Evolutionary conservation across 2,329 filamentous ascomycete genomes (phyloP), one percentile per base, ranked within the genome.

Genomic region (Chrysoporthe puriensis): DNA sequence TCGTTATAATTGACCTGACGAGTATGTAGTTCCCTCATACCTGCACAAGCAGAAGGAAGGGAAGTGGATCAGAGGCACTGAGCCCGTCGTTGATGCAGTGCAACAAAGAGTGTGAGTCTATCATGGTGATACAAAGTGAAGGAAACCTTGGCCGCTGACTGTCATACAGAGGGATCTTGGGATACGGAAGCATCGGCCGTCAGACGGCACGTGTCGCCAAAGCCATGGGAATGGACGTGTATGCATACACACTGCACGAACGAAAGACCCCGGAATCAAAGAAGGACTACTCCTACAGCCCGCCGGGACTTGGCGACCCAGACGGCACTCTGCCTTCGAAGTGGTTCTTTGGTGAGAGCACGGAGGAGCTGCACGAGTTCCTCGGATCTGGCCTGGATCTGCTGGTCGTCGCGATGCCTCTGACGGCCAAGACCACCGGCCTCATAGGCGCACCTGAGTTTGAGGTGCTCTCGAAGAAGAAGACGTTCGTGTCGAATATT

Each of bases 161-260:
- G 16, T 34, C 5, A 11, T 1, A 7, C 70, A 84, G 83, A 59
- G 83, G 83, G 2, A 84, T 87, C 34, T 77, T 87, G 3, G 85
- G 85, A 8, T 87, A 87, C 69, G 85, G 85, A 16, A 79, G 78
- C 64, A 86, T 87, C 64, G 85, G 85, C 9, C 79, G 85, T 0
- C 85, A 87, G 67, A 79, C 79, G 4, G 85, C 84, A 3, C 82
- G 84, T 9, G 83, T 92, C 3, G 86, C 86, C 13, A 82, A 82
- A 16, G 89, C 90, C 2, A 77, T 93, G 73, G 92, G 91, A 21
- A 90, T 92, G 85, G 83, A 88, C 40, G 86, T 95, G 0, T 83
- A 93, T 74, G 92, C 91, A 0, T 94, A 91, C 79, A 95, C 91
- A 0, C 88, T 91, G 0, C 87, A 86, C 36, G 86, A 90, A 0